phyloP scores from a whole-genome alignment of 2,329 filamentous ascomycete genomes.

The Diaporthe citriasiana region DNA sequence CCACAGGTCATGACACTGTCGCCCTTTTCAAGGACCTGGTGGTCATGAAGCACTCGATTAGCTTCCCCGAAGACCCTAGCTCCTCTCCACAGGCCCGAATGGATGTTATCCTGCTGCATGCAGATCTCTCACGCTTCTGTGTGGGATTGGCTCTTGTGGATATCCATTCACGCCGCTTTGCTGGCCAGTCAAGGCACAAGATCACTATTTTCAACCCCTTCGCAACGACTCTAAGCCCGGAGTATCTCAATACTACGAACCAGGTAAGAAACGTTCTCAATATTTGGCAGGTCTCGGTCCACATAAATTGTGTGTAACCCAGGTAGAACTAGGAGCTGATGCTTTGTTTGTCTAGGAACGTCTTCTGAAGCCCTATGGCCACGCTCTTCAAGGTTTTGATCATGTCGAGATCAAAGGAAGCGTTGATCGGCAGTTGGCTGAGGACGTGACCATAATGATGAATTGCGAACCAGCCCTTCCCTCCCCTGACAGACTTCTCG shows the following conservation, averaged over 20 bases:
- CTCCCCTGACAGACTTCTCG: background rate
- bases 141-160: accelerated
- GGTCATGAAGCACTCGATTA: background rate
- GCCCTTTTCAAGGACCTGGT: background rate
- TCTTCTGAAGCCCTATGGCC: background rate
- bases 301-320: background rate
- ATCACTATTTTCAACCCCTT: background rate
- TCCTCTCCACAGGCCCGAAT: accelerated
- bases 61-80: background rate
- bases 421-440: background rate
- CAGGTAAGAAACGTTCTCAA: background rate
- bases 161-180: background rate
- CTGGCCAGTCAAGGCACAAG: background rate
- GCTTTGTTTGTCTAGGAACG: background rate
- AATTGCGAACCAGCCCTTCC: accelerated
- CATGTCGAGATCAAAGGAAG: background rate
- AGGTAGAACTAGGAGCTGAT: background rate
- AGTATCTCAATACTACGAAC: background rate
- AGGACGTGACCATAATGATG: background rate
- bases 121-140: background rate
- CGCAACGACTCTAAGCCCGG: background rate
- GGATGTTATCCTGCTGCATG: background rate
- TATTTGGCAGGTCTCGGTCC: too few species aligned
- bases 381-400: background rate
- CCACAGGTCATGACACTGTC: background rate